A percentile compares a stretch with the other conserved stretches of the same genome.
Evolutionary conservation across 257 asterid species (phyloP).

Genomic region (Nicotiana paniculata): DNA sequence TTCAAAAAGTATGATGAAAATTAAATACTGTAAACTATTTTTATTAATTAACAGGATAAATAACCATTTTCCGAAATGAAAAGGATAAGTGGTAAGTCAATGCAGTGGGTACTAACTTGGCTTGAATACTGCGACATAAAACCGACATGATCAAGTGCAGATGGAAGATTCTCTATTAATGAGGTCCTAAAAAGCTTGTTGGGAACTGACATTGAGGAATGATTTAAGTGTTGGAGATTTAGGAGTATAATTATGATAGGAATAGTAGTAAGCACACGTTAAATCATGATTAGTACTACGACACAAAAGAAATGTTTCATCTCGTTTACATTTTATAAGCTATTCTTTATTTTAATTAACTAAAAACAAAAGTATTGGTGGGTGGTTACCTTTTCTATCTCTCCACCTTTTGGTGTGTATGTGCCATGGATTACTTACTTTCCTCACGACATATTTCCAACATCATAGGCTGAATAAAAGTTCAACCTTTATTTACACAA

Average conservation of each 20-base stretch:
- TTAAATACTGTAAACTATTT: too few relatives aligned
- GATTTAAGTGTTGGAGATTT: conserved; percentile 22
- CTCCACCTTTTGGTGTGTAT: not conserved
- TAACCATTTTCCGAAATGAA: not conserved
- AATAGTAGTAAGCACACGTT: conserved; percentile 13
- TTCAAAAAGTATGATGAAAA: too few relatives aligned
- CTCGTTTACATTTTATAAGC: too few relatives aligned
- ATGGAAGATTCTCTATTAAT: conserved; percentile 17
- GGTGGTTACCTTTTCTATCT: not conserved
- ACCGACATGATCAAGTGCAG: conserved; percentile 7
- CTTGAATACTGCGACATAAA: conserved; percentile 20
- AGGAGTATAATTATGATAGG: conserved; percentile 15
- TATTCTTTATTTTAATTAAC: not conserved
- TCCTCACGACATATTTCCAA: too few relatives aligned
- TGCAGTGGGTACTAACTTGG: conserved; percentile 2
- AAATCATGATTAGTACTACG: conserved; percentile 19
- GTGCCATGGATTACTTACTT: too few relatives aligned
- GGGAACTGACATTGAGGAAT: conserved; percentile 21
- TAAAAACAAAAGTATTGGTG: not conserved
- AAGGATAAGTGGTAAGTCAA: not conserved
- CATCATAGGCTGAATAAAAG: too few relatives aligned
- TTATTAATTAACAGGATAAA: too few relatives aligned
- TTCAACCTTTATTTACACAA: too few relatives aligned
- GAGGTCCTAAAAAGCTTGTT: conserved; percentile 25
- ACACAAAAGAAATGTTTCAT: not conserved